Evolutionary conservation across 352 stramenopile genomes (phyloP).

Genomic region (Globisporangium rhizosaccharum): DNA sequence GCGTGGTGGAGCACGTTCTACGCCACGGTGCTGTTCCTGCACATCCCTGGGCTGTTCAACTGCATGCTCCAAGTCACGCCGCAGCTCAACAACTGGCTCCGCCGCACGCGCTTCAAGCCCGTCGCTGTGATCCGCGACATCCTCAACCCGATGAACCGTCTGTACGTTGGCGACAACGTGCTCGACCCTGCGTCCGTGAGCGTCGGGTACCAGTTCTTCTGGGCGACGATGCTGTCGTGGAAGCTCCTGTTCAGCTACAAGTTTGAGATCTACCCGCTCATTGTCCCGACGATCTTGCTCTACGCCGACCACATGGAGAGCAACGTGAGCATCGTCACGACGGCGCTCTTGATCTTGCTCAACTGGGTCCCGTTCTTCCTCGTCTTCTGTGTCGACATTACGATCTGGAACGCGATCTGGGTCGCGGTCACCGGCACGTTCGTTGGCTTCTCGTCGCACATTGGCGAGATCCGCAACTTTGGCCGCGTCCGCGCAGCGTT

Average conservation of each 20-base stretch:
- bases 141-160: constrained; percentile 94
- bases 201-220: constrained; percentile 93
- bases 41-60: constrained; percentile 69
- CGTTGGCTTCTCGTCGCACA: constrained; percentile 94
- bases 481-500: constrained; percentile 82
- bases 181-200: constrained; percentile 90
- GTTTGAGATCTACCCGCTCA: constrained; percentile 96
- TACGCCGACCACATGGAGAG: constrained; percentile 95
- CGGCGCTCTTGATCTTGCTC: constrained; percentile 88
- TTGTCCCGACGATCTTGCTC: constrained; percentile 93
- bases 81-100: constrained; percentile 77
- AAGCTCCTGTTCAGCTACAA: constrained; percentile 99
- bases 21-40: constrained; percentile 37
- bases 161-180: constrained; percentile 96
- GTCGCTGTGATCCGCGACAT: constrained; percentile 70
- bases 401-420: constrained; percentile 98
- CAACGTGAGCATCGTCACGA: constrained; percentile 79
- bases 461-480: constrained; percentile 96
- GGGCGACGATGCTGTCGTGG: constrained; percentile 91
- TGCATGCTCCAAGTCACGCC: constrained; percentile 74
- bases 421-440: constrained; percentile 95
- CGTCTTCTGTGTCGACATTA: constrained; percentile 98
- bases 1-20: constrained; percentile 71
- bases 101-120: constrained; percentile 56
- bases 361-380: constrained; percentile 97